Conservation (phyloP, 495 filamentous ascomycete genomes). For the Xylaria longipes region DNA sequence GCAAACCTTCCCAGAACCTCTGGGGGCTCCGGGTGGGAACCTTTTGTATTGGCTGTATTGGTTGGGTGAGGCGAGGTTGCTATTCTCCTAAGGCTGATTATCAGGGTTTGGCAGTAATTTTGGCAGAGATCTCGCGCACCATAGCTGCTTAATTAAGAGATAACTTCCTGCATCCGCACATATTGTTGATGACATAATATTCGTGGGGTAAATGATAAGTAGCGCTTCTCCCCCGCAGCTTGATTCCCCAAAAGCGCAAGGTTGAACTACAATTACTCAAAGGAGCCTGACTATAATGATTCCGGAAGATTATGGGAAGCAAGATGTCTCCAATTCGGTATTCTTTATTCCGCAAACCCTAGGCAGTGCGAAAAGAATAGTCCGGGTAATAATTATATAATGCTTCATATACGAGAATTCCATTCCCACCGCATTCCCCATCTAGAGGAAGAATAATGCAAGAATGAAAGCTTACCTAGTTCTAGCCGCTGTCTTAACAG, state of each 20-base stretch:
- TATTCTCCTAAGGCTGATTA: not conserved
- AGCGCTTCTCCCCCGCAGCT: slow-evolving; percentile 1
- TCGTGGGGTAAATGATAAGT: not conserved
- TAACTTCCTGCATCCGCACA: not conserved
- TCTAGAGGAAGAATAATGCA: not conserved
- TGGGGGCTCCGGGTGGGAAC: not conserved
- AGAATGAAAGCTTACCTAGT: slow-evolving; percentile 6
- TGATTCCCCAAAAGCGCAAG: not conserved
- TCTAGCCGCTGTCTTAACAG: not conserved
- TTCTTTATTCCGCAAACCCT: slow-evolving; percentile 5
- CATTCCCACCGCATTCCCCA: not conserved
- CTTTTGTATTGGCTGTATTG: not conserved
- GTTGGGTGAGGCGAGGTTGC: not conserved
- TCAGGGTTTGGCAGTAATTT: not conserved
- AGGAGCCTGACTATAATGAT: not conserved
- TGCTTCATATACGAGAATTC: not conserved
- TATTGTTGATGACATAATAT: not conserved
- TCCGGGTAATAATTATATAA: not conserved
- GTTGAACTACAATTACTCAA: not conserved
- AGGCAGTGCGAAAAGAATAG: not conserved
- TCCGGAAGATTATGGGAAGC: not conserved
- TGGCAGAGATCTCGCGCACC: not conserved
- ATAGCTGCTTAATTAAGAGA: not conserved
- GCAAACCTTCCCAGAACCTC: slow-evolving; percentile 23
- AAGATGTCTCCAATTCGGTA: slow-evolving; percentile 18